Conservation (phyloP, 2,329 filamentous ascomycete species). For the Stagonosporopsis tanaceti region DNA sequence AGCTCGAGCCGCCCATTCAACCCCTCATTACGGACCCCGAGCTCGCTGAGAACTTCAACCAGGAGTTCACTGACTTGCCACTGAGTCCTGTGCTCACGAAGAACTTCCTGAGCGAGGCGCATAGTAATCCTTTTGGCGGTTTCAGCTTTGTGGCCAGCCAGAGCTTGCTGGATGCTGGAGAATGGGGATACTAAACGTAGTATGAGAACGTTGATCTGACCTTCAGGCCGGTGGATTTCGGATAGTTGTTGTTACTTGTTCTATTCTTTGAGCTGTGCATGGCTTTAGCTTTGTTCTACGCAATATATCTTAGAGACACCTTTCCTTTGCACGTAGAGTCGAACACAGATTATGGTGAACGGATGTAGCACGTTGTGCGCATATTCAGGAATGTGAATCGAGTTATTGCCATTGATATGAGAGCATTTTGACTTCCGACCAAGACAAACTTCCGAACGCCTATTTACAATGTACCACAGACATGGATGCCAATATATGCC, state of each 20-base stretch:
- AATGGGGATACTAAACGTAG: slow-evolving; percentile 39
- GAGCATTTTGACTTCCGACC: neutral
- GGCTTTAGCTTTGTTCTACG: neutral
- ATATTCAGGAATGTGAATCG: neutral
- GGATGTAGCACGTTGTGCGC: neutral
- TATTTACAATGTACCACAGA: neutral
- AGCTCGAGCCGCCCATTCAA: slow-evolving; percentile 87
- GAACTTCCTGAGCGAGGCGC: slow-evolving; percentile 38
- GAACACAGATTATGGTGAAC: neutral
- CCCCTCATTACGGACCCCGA: slow-evolving; percentile 95
- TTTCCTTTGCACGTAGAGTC: neutral
- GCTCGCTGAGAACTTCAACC: slow-evolving; percentile 92
- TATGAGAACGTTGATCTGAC: neutral
- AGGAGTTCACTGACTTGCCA: slow-evolving; percentile 87
- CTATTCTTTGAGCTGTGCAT: neutral
- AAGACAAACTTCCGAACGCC: neutral
- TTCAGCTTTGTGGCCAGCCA: slow-evolving; percentile 63
- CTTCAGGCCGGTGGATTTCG: neutral
- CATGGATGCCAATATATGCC: neutral
- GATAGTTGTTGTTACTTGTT: neutral
- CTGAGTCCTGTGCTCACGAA: slow-evolving; percentile 71
- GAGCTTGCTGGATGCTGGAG: slow-evolving; percentile 55
- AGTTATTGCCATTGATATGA: neutral
- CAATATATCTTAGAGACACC: neutral
- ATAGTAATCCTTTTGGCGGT: slow-evolving; percentile 60